A percentile compares a stretch with the other conserved stretches of the same genome.
These are phyloP conservation scores for Claviceps spartinae DNA, from an alignment of 2,329 filamentous ascomycete species.

Conservation along the genomic window DNA sequence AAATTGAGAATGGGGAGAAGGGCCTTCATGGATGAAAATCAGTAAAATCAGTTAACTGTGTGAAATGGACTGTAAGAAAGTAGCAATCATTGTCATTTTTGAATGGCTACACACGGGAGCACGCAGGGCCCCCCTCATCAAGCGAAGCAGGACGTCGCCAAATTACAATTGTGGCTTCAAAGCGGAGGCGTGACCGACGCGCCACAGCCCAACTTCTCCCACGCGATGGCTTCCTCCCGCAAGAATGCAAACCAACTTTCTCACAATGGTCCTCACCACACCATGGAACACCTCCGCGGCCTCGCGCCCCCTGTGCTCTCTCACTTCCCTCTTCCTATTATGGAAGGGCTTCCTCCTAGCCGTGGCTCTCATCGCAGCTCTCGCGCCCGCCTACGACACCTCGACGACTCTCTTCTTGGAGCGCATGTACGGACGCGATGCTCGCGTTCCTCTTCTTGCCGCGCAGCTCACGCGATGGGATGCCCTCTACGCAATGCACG, in stretches of 20 bases:
- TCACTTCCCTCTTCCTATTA: conserved; percentile 31
- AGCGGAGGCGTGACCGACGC: too few species aligned
- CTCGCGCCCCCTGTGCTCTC: conserved; percentile 1
- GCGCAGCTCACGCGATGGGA: conserved; percentile 64
- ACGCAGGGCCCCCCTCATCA: too few species aligned
- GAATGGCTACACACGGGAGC: too few species aligned
- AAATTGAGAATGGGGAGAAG: not conserved
- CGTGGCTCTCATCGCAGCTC: conserved; percentile 37
- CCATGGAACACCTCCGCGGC: conserved; percentile 1
- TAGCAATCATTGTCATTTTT: too few species aligned
- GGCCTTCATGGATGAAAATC: conserved; percentile 29
- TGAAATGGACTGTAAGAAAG: too few species aligned
- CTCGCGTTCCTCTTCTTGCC: conserved; percentile 31
- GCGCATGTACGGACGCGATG: conserved; percentile 17
- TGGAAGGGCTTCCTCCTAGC: conserved; percentile 59
- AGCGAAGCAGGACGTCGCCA: too few species aligned
- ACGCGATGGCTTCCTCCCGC: not conserved
- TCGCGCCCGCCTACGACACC: conserved; percentile 63
- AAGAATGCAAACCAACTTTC: not conserved
- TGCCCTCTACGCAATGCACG: conserved; percentile 59
- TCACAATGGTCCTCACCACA: not conserved
- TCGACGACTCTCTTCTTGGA: conserved; percentile 43
- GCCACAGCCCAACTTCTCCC: not conserved
- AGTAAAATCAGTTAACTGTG: too few species aligned
- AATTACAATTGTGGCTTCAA: too few species aligned